Evolutionary conservation across 352 stramenopile species (phyloP).

Genomic region (Phytophthora constricta): DNA sequence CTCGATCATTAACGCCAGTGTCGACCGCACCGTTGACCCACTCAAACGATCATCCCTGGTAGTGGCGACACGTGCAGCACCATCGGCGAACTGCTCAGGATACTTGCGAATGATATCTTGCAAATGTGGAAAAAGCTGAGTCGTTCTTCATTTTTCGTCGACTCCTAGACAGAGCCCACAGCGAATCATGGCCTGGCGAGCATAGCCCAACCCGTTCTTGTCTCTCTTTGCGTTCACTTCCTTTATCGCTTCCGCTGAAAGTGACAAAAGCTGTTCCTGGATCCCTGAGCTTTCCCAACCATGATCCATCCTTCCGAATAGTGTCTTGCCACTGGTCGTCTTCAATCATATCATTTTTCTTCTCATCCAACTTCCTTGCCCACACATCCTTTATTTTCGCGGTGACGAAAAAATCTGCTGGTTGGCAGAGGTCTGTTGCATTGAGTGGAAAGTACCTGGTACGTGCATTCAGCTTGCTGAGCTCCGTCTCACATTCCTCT

Average conservation of each 20-base stretch:
- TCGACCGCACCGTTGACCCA: too few relatives aligned
- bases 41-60: too few relatives aligned
- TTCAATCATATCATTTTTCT: constrained; percentile 41
- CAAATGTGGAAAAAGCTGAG: not conserved
- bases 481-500: not conserved
- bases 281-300: constrained; percentile 37
- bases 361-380: constrained; percentile 40
- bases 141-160: not conserved
- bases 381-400: too few relatives aligned
- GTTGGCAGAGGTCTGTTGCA: too few relatives aligned
- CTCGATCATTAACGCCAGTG: too few relatives aligned
- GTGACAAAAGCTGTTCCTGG: constrained; percentile 33
- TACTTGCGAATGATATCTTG: too few relatives aligned
- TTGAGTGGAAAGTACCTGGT: not conserved
- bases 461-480: not conserved
- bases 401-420: too few relatives aligned
- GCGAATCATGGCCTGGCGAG: constrained; percentile 42
- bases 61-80: too few relatives aligned
- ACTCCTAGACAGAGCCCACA: constrained; percentile 16
- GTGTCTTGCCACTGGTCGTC: constrained; percentile 31
- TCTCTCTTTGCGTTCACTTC: constrained; percentile 30
- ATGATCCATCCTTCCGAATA: constrained; percentile 19
- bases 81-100: too few relatives aligned
- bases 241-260: constrained; percentile 26
- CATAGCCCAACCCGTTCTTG: constrained; percentile 30